Base-by-base conservation (phyloP, 306 rosid genomes). In the Lathyrus sativus region DNA sequence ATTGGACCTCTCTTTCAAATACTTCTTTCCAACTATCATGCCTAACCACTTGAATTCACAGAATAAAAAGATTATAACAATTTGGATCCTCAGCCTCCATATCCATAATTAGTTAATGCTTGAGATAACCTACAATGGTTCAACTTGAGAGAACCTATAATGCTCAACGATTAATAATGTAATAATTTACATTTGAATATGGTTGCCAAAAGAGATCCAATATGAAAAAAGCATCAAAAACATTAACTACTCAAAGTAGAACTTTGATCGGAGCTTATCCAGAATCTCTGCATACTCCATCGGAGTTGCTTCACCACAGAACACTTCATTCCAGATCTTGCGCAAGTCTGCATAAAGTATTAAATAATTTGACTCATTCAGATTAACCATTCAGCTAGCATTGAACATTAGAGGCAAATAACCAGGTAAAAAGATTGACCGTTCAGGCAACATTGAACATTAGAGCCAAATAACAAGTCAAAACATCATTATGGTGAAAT, bases 291-390 rank as follows among this genome's bases (percentile, higher is more conserved):
- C 87, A 61, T 81, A 88, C 79, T 87, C 92, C 11, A 81, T 81
- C 9, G 95, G 92, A 48, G 87, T 85, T 70, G 92, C 90, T 65
- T 84, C 82, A 2, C 74, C 76, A 72, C 88, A 71, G 71, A 95
- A 95, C 72, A 85, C 89, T 62, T 80, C 92, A 65, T 85, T 82
- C 99, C 99, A 95, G 76, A 85, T 66, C 85, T 84, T 90, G 61
- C 67, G 72, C 55, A 88, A 76, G 43, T 82, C 99, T 88, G 92
- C 78, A 71, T 62, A 81, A 26, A 75, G 70, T 31, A 14, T 28
- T 28, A 74, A 46, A 18, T 22, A 58, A 53, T 51, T 62, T 33
- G 6, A 42, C 29, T 39, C 39, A 29, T 45, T 67, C 68, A 56
- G 38, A 65, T 38, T 19, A 2, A 31, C 26, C 29, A 55, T 45